A percentile compares a stretch with the other conserved stretches of the same genome.
These are phyloP conservation scores for Tricholoma sp. DNA, from an alignment of 768 basidiomycete genomes.

Conservation along the genomic window DNA sequence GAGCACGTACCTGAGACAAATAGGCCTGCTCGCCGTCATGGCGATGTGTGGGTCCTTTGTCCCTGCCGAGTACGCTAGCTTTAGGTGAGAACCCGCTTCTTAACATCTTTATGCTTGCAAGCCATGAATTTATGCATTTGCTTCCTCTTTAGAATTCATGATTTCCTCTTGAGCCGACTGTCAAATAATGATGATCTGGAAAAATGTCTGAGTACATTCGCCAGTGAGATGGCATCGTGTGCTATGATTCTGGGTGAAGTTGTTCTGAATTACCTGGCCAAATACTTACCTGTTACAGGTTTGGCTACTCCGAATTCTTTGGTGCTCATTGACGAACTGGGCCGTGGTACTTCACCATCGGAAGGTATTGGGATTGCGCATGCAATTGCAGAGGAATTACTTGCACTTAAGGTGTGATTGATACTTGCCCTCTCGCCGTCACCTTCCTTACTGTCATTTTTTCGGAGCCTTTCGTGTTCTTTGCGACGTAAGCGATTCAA, in stretches of 20 bases:
- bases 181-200: conserved; percentile 95
- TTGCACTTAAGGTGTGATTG: conserved; percentile 58
- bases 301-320: conserved; percentile 65
- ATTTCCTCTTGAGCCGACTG: conserved; percentile 77
- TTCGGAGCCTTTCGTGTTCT: conserved; percentile 76
- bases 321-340: conserved; percentile 90
- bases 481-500: conserved; percentile 63
- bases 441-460: background rate
- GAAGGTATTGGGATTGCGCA: conserved; percentile 82
- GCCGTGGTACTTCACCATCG: conserved; percentile 81
- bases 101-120: background rate
- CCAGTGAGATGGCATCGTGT: conserved; percentile 87
- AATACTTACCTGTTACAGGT: conserved; percentile 32
- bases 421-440: background rate
- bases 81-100: conserved; percentile 43
- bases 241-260: conserved; percentile 80
- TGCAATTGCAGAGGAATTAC: conserved; percentile 75
- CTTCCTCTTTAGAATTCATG: conserved; percentile 54
- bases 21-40: conserved; percentile 78
- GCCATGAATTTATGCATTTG: background rate
- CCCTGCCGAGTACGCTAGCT: conserved; percentile 90
- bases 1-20: conserved; percentile 88
- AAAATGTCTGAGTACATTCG: conserved; percentile 88
- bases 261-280: background rate
- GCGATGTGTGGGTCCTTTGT: conserved; percentile 91